Conservation (phyloP, 2,329 filamentous ascomycete genomes). For the Verticillium zaregamsianum region DNA sequence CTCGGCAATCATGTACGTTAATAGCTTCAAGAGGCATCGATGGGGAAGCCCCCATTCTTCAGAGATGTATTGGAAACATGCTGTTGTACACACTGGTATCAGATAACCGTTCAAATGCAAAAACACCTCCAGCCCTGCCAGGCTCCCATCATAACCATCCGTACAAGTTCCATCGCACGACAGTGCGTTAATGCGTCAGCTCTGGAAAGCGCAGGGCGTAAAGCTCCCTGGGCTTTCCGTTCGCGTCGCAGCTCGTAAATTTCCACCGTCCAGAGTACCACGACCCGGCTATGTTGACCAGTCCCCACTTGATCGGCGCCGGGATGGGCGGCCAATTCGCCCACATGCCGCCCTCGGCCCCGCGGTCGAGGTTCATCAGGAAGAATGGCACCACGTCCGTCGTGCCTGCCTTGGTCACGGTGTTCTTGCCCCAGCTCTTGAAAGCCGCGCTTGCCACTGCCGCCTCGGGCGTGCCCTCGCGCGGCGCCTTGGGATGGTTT, state of each 20-base stretch:
- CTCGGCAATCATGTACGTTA: too few relatives aligned
- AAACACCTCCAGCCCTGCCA: neutral
- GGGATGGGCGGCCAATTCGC: slow-evolving; percentile 63
- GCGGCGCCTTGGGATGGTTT: slow-evolving; percentile 46
- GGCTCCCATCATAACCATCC: neutral
- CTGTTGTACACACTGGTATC: neutral
- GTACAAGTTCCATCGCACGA: neutral
- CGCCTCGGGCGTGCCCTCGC: slow-evolving; percentile 37
- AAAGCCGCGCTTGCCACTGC: slow-evolving; percentile 45
- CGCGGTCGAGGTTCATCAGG: slow-evolving; percentile 57
- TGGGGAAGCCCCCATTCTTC: neutral
- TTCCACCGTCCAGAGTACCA: slow-evolving; percentile 58
- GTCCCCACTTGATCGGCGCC: slow-evolving; percentile 51
- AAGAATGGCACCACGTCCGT: slow-evolving; percentile 62
- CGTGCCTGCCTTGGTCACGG: slow-evolving; percentile 56
- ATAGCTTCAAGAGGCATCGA: neutral
- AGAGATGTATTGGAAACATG: neutral
- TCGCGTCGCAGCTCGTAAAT: slow-evolving; percentile 57
- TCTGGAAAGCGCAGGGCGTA: slow-evolving; percentile 36
- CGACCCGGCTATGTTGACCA: slow-evolving; percentile 54
- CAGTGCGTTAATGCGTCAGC: neutral
- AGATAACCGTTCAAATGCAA: neutral
- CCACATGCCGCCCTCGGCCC: slow-evolving; percentile 56
- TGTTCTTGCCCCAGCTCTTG: slow-evolving; percentile 59
- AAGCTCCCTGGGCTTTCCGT: slow-evolving; percentile 48